A percentile compares a stretch with the other conserved stretches of the same genome.
Evolutionary conservation across 2,329 filamentous ascomycete genomes (phyloP).

Genomic region (Hawksworthiomyces lignivorus): DNA sequence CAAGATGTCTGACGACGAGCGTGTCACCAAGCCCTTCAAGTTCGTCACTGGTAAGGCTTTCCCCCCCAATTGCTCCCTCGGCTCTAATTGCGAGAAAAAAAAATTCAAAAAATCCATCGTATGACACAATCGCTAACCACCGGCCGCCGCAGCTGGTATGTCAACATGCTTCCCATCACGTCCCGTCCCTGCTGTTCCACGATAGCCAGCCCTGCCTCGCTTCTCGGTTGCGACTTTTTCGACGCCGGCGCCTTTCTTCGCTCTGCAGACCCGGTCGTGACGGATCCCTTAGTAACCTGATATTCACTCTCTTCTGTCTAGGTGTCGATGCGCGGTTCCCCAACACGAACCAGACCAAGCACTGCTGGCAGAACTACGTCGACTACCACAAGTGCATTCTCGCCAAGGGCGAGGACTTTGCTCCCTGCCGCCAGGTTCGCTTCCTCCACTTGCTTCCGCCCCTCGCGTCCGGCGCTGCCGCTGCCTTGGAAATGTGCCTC

Average conservation of each 20-base stretch:
- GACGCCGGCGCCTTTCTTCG: background rate
- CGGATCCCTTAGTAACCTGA: background rate
- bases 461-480: background rate
- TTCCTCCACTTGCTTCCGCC: background rate
- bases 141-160: constrained; percentile 14
- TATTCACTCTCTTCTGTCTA: constrained; percentile 32
- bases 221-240: background rate
- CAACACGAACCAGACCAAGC: constrained; percentile 97
- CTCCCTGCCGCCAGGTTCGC: constrained; percentile 87
- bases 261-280: background rate
- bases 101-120: constrained; percentile 10
- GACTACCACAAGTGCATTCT: constrained; percentile 99
- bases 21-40: constrained; percentile 98
- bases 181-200: background rate
- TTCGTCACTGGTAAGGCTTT: constrained; percentile 68
- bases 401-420: constrained; percentile 98
- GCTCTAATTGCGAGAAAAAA: constrained; percentile 1
- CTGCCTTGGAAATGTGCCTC: background rate
- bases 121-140: constrained; percentile 15
- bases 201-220: background rate
- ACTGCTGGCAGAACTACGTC: constrained; percentile 99
- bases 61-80: background rate
- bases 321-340: constrained; percentile 99
- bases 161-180: background rate
- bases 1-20: constrained; percentile 89